A percentile compares a stretch with the other conserved stretches of the same genome.
These are phyloP conservation scores for Gossypium sturtianum DNA, from an alignment of 345 rosid species.

Conservation along the genomic window DNA sequence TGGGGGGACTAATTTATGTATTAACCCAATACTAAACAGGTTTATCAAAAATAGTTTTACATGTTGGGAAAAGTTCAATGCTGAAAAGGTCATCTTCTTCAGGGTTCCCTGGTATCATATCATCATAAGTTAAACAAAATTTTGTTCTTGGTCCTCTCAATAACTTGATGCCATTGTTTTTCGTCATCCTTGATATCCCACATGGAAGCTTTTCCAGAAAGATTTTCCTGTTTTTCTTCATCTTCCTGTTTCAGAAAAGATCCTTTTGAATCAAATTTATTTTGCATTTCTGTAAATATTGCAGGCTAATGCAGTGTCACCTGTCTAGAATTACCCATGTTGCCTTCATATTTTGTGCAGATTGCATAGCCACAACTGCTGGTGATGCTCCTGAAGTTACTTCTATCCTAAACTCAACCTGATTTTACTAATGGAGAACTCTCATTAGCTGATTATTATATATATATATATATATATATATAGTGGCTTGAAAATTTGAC, in stretches of 20 bases:
- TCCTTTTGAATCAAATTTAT: background rate
- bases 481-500: background rate
- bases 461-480: no score
- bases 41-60: constrained; percentile 10
- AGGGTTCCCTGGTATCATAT: constrained; percentile 24
- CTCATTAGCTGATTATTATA: background rate
- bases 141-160: constrained; percentile 27
- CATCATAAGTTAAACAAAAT: constrained; percentile 12
- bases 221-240: constrained; percentile 35
- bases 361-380: constrained; percentile 24
- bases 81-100: constrained; percentile 38
- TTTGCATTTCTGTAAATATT: background rate
- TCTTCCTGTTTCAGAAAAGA: constrained; percentile 20
- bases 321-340: constrained; percentile 49
- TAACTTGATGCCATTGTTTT: constrained; percentile 20
- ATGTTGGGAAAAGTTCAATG: constrained; percentile 22
- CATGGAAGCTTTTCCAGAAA: constrained; percentile 33
- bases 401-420: constrained; percentile 33
- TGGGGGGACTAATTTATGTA: background rate
- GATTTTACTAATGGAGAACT: background rate
- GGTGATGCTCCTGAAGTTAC: constrained; percentile 30
- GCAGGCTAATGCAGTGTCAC: constrained; percentile 8
- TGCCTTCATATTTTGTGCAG: constrained; percentile 24
- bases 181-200: constrained; percentile 37
- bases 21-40: background rate